Evolutionary conservation across 352 stramenopile genomes (phyloP).

Genomic region (Pythium graminicola): DNA sequence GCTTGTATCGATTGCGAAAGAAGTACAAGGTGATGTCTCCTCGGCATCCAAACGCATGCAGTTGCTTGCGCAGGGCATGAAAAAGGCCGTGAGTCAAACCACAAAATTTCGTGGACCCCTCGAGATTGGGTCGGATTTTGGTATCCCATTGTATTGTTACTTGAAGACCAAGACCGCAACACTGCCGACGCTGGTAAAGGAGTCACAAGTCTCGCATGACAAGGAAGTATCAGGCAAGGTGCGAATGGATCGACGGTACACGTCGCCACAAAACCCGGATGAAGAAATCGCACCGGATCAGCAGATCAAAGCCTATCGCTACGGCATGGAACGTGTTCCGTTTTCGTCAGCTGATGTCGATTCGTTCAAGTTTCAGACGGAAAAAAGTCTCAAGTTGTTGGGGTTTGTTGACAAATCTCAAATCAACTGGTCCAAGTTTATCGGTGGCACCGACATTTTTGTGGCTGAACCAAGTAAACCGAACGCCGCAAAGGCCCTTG

Average conservation of each 20-base stretch:
- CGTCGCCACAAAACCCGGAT: conserved; percentile 54
- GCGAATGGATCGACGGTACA: conserved; percentile 68
- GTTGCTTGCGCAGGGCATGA: conserved; percentile 68
- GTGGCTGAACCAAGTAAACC: conserved; percentile 68
- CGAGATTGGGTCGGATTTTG: conserved; percentile 58
- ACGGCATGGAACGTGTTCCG: conserved; percentile 69
- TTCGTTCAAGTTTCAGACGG: conserved; percentile 75
- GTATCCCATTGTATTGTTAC: conserved; percentile 73
- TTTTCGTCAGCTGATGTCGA: conserved; percentile 76
- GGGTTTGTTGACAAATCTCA: conserved; percentile 58
- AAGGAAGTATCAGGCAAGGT: conserved; percentile 55
- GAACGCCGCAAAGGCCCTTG: conserved; percentile 50
- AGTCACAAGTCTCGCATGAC: conserved; percentile 61
- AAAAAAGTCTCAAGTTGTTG: conserved; percentile 69
- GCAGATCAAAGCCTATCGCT: conserved; percentile 75
- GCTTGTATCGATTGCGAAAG: conserved; percentile 68
- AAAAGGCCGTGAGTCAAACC: conserved; percentile 55
- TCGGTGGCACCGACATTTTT: conserved; percentile 61
- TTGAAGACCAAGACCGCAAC: conserved; percentile 70
- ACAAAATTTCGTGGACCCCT: conserved; percentile 74
- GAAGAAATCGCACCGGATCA: conserved; percentile 64
- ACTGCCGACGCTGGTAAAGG: conserved; percentile 61
- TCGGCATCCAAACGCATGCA: conserved; percentile 72
- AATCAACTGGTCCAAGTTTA: conserved; percentile 49
- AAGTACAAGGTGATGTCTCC: conserved; percentile 58